Base-by-base conservation (phyloP, 495 filamentous ascomycete genomes). In the Annulohypoxylon stygium region DNA sequence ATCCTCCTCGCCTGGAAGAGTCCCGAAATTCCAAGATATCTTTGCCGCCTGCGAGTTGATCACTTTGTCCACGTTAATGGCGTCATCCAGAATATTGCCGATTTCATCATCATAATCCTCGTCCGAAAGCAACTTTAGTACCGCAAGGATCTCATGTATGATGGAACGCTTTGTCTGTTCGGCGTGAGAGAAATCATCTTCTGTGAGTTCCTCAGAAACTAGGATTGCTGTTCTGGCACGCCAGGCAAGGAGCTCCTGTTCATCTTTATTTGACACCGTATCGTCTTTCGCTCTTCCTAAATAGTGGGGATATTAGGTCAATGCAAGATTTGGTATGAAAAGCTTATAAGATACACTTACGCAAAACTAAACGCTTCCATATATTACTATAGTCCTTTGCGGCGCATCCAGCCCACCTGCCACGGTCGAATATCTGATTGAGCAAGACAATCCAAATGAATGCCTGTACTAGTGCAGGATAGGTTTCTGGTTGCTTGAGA, bases 1-100 rank as follows among this genome's bases (percentile, higher is more conserved):
- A 16, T 20, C 4, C 4, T 37, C 14, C 16, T 11, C 53, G 14
- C 9, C 11, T 1, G 14, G 30, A 8, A 1, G 4, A 14, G 9
- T 20, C 2, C 36, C 6, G 53, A 57, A 57, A 2, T 36, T 11
- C 53, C 53, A 57, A 2, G 53, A 57, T 3, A 57, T 33, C 5
- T 2, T 11, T 11, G 53, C 53, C 12, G 11, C 53, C 30, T 57
- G 53, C 2, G 33, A 57, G 53, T 33, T 57, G 7, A 57, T 57
- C n/a, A 57, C 4, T 16, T 57, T 57, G n/a, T 57, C 53, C 30
- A 57, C 4, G 1, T 20, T 37, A n/a, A 57, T 57, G 36, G 53
- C 53, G 0, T 33, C 30, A 10, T 57, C 53, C 20, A 57, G 14
- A 18, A 57, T 37, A 2, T n/a, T 57, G 25, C 6, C 10, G n/a